Evolutionary conservation across 768 basidiomycete genomes (phyloP), one percentile per base, ranked within the genome.

Genomic region (Podaxis mareebaensis): DNA sequence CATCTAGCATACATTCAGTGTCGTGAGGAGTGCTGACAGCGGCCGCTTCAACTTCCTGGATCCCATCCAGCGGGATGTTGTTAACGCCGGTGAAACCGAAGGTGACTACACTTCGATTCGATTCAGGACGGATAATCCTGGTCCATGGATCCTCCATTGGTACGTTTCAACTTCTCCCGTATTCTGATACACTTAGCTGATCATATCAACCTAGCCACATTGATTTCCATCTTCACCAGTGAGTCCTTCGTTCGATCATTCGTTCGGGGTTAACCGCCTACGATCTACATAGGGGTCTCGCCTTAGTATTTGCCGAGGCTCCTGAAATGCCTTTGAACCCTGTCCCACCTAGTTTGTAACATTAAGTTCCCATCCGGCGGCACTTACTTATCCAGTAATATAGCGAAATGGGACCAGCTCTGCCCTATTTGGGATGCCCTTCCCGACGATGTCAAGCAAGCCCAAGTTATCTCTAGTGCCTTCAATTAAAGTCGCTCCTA

Each of bases 111-210:
- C 82, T 28, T 84, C 83, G 0, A 75, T 92, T 48, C 83, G 89
- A 4, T 91, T 89, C 75, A 72, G 73, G 30, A 88, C 89, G 0
- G 84, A 92, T 68, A 91, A 91, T 72, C 73, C 88, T 2, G 90
- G 89, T 3, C 84, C 85, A 4, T 88, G 85, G 82, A 76, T 84
- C 64, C 69, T 83, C 60, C 82, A 81, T 55, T 80, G 77, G 77
- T 67, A 42, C 26, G 60, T 61, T 67, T 58, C 48, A 3, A 15
- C 40, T 20, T 52, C 4, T 11, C 44, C 17, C 17, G 40, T 11
- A 22, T 44, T 30, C 33, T n/a, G 20, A n/a, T 17, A 36, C 13
- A 8, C 8, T n/a, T 38, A 17, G 61, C 28, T 30, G n/a, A 55
- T 3, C 53, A 13, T 53, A 48, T 12, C 40, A 28, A 30, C 44